Evolutionary conservation across 257 asterid species (phyloP), one percentile per base, ranked within the genome.

Genomic region (Echites panduratus): DNA sequence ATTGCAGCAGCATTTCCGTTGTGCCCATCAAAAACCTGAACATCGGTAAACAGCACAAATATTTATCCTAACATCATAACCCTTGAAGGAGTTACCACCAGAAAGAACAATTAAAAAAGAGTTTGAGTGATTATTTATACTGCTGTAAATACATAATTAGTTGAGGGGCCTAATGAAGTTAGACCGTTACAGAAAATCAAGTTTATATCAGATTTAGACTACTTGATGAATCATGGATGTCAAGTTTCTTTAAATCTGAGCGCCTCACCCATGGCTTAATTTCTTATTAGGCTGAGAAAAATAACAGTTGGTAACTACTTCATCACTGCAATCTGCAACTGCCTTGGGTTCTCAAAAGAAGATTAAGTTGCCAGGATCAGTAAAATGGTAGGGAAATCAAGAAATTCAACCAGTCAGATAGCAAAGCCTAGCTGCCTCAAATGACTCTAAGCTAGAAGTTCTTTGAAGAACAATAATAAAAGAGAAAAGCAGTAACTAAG

Each of bases 21-120:
- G 70, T 92, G 97, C 73, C 97, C 97, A 70, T 92, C 96, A 58
- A 92, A 89, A 22, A 92, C 66, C 96, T 92, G 83, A 68, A 75
- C 29, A 66, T 57, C 49, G 22, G 43, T 58, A 27, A 72, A 26
- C 41, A 53, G 22, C 61, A 70, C 56, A 45, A 22, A 8, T 2
- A 66, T 44, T 17, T 59, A 70, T 40, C 49, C 54, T 48, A 48
- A 50, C 56, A 50, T 50, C n/a, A 49, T 49, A 13, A 49, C 19
- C 54, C 19, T 59, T 27, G 43, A 12, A 59, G 17, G 64, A 32
- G 48, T 44, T 44, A 3, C 3, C 0, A 47, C 50, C 50, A 47
- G 16, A 47, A 47, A 47, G 1, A 10, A 47, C 50, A 47, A 47
- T n/a, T 4, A 10, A 11, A 47, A 11, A 47, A 13, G 50, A 47